phyloP scores from a whole-genome alignment of 805 yeast species.

The Wickerhamomyces strasburgensis region DNA sequence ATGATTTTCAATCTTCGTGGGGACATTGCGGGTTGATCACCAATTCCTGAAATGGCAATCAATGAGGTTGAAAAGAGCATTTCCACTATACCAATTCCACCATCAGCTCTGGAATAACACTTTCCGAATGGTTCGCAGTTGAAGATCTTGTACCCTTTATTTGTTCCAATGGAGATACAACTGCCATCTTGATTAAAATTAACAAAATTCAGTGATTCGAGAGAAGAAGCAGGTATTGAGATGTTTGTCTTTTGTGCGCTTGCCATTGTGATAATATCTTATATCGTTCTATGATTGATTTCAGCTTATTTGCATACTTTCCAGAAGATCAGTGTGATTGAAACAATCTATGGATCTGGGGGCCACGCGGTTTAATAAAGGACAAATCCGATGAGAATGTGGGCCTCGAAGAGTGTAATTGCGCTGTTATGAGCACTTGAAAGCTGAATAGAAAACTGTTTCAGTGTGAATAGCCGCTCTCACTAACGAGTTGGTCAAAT shows the following conservation, averaged over 20 bases:
- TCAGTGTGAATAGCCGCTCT: too few relatives aligned
- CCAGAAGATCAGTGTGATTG: too few relatives aligned
- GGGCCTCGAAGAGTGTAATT: too few relatives aligned
- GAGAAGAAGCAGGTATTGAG: not conserved
- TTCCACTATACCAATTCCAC: constrained; percentile 63
- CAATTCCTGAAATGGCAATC: constrained; percentile 67
- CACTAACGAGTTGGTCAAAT: too few relatives aligned
- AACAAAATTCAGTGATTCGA: constrained; percentile 39
- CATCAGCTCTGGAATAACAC: constrained; percentile 37
- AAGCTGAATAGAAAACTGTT: too few relatives aligned
- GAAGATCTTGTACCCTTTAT: constrained; percentile 58
- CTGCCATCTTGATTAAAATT: constrained; percentile 72
- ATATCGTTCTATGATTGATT: too few relatives aligned
- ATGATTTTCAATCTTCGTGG: constrained; percentile 81
- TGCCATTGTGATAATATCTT: too few relatives aligned
- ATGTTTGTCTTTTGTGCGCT: not conserved
- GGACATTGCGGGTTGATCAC: constrained; percentile 60
- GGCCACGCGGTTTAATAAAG: too few relatives aligned
- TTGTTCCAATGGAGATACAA: constrained; percentile 66
- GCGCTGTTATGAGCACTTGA: too few relatives aligned
- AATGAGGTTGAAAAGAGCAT: constrained; percentile 74
- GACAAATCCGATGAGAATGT: too few relatives aligned
- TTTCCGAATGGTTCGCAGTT: constrained; percentile 65
- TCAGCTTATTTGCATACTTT: too few relatives aligned
- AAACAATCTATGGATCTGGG: too few relatives aligned